These are phyloP conservation scores for Salvia hispanica DNA, from an alignment of 257 asterid species.

Conservation along the genomic window DNA sequence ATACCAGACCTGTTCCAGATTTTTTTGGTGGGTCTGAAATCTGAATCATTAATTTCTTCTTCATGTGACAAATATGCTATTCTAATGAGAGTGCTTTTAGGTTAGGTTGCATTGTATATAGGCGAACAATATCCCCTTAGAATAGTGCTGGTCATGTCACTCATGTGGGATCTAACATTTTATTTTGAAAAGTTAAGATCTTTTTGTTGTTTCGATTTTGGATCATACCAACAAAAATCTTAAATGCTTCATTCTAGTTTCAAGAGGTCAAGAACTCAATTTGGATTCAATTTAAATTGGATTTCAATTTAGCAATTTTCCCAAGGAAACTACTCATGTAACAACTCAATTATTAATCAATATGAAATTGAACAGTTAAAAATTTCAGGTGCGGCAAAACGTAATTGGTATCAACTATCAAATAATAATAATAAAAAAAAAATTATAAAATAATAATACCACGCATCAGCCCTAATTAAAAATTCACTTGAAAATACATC, in stretches of 20 bases:
- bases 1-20: background rate
- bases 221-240: background rate
- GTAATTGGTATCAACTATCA: no score
- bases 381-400: no score
- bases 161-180: background rate
- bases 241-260: background rate
- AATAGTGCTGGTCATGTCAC: background rate
- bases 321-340: no score
- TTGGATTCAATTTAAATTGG: no score
- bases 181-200: background rate
- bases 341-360: no score
- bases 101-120: background rate
- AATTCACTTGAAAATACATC: no score
- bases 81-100: background rate
- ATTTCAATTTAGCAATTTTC: no score
- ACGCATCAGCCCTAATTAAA: no score
- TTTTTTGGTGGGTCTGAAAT: slow-evolving; percentile 13
- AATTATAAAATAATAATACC: no score
- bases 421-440: no score
- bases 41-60: background rate
- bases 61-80: slow-evolving; percentile 16
- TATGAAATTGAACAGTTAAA: no score
- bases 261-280: no score
- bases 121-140: background rate
- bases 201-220: background rate